These are phyloP conservation scores for Russula sp. DNA, from an alignment of 768 basidiomycete genomes.

Conservation along the genomic window DNA sequence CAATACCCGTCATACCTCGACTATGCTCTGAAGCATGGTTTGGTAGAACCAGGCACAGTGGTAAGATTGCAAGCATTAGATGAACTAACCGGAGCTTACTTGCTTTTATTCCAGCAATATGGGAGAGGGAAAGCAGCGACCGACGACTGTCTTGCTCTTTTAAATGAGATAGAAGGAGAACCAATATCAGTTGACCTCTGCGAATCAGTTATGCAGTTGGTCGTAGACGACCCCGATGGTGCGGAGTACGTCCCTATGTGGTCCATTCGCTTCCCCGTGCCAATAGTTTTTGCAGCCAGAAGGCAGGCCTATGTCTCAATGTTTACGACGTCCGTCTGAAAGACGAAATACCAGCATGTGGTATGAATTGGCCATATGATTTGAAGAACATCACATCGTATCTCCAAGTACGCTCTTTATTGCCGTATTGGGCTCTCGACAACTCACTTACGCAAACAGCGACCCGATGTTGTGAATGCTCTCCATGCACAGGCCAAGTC, in stretches of 20 bases:
- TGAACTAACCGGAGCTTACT: neutral
- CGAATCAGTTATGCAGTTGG: conserved; percentile 46
- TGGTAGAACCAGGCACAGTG: conserved; percentile 64
- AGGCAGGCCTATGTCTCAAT: conserved; percentile 71
- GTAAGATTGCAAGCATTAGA: conserved; percentile 34
- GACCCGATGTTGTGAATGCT: conserved; percentile 69
- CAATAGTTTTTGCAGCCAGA: conserved; percentile 49
- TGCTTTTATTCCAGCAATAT: conserved; percentile 41
- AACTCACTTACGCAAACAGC: conserved; percentile 36
- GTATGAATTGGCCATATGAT: conserved; percentile 97
- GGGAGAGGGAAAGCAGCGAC: conserved; percentile 48
- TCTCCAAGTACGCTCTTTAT: conserved; percentile 55
- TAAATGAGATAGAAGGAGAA: conserved; percentile 43
- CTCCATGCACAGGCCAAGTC: conserved; percentile 75
- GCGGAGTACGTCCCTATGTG: conserved; percentile 3
- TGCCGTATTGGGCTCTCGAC: neutral
- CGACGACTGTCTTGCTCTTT: conserved; percentile 48
- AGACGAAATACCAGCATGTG: conserved; percentile 81
- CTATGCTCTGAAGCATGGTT: conserved; percentile 70
- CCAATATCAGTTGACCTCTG: conserved; percentile 53
- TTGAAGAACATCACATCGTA: conserved; percentile 68
- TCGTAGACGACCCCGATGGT: conserved; percentile 23
- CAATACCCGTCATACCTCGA: conserved; percentile 92
- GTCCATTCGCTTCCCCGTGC: neutral
- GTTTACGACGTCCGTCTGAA: conserved; percentile 92